Evolutionary conservation across 495 filamentous ascomycete species (phyloP).

Genomic region (Penicillium paxilli): DNA sequence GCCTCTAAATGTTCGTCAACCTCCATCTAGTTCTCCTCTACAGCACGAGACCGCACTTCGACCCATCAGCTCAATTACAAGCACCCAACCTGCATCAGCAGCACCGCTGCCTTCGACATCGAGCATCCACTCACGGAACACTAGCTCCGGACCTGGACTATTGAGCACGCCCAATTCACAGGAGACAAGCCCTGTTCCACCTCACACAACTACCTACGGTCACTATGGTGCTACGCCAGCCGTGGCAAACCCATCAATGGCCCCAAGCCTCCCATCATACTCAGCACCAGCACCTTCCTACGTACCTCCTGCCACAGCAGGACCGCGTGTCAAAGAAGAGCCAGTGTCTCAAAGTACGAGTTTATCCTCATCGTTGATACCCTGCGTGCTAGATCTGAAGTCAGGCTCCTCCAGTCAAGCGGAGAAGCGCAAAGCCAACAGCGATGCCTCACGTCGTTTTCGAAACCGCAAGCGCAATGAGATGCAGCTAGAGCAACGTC

Average conservation of each 20-base stretch:
- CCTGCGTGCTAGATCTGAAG: constrained; percentile 67
- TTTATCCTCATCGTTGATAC: constrained; percentile 51
- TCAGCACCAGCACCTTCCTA: constrained; percentile 25
- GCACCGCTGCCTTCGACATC: constrained; percentile 42
- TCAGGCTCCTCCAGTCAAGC: constrained; percentile 82
- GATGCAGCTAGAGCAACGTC: constrained; percentile 64
- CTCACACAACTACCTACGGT: constrained; percentile 51
- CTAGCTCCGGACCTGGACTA: constrained; percentile 42
- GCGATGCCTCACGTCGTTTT: constrained; percentile 87
- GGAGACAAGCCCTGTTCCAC: constrained; percentile 56
- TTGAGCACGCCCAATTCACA: constrained; percentile 43
- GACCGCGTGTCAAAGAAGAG: constrained; percentile 34
- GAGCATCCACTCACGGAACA: constrained; percentile 40
- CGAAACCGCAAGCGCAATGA: constrained; percentile 90
- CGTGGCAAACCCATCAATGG: constrained; percentile 24
- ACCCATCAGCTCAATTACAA: constrained; percentile 25
- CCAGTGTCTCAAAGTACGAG: constrained; percentile 30
- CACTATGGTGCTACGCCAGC: constrained; percentile 49
- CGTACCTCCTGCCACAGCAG: constrained; percentile 20
- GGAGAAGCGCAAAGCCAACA: constrained; percentile 91
- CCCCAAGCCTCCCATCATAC: constrained; percentile 18
- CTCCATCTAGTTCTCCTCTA: constrained; percentile 30
- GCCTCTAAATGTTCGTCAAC: constrained; percentile 25
- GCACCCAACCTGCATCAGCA: constrained; percentile 30
- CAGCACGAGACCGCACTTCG: constrained; percentile 27